Percentiles rank a stretch among this genome's conserved stretches.
These are phyloP conservation scores for Microdochium trichocladiopsis DNA, from an alignment of 2,329 filamentous ascomycete species.

Conservation along the genomic window DNA sequence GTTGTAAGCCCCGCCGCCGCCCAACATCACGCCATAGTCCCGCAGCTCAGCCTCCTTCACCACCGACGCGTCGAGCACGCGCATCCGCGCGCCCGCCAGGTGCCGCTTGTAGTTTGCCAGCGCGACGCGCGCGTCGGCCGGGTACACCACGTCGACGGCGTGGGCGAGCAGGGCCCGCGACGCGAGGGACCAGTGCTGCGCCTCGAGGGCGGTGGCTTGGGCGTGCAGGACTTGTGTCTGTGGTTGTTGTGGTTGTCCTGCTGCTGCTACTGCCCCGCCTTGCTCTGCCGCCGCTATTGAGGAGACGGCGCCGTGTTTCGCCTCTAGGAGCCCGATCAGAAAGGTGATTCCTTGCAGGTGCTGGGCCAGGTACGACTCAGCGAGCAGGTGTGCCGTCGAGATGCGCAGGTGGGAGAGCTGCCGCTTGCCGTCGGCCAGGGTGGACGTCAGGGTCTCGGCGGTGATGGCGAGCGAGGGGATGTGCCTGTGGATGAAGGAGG, in stretches of 20 bases:
- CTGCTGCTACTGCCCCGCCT: too few species aligned
- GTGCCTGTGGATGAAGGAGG: slow-evolving; percentile 50
- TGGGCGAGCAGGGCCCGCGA: slow-evolving; percentile 24
- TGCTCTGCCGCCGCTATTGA: not conserved
- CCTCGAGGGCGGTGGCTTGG: slow-evolving; percentile 32
- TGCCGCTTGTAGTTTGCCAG: slow-evolving; percentile 41
- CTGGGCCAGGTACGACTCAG: slow-evolving; percentile 24
- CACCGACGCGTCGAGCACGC: slow-evolving; percentile 35
- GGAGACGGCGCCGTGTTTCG: slow-evolving; percentile 42
- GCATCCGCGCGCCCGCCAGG: slow-evolving; percentile 37
- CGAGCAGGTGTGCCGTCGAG: slow-evolving; percentile 26
- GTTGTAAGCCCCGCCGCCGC: slow-evolving; percentile 15
- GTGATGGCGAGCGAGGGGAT: slow-evolving; percentile 40
- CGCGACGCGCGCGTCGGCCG: slow-evolving; percentile 31
- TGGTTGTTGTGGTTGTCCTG: too few species aligned
- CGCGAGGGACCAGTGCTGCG: slow-evolving; percentile 32
- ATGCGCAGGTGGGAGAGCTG: slow-evolving; percentile 31
- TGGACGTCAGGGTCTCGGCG: slow-evolving; percentile 26
- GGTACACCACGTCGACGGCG: slow-evolving; percentile 34
- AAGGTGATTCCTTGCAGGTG: slow-evolving; percentile 30
- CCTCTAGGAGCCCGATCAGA: slow-evolving; percentile 44
- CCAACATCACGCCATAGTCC: slow-evolving; percentile 39
- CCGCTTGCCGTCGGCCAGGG: slow-evolving; percentile 19
- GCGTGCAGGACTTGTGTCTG: slow-evolving; percentile 35
- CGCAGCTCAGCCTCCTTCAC: slow-evolving; percentile 34